Evolutionary conservation across 768 basidiomycete genomes (phyloP), one percentile per base, ranked within the genome.

Genomic region (Lactarius indigo): DNA sequence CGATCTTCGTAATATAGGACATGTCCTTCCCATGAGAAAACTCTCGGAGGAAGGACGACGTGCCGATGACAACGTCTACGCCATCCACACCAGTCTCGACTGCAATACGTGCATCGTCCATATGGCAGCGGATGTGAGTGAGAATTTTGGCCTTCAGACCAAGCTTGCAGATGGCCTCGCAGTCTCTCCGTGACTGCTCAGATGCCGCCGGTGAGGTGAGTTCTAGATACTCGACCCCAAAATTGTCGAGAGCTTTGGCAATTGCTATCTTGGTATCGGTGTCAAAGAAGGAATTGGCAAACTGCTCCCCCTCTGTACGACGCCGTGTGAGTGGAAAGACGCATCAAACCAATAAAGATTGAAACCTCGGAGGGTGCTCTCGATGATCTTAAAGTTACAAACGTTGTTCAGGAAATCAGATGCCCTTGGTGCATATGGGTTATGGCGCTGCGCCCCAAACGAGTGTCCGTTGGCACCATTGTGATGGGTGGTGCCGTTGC

Each of bases 11-110:
- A 82, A 99, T 99, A 81, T 97, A 99, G 56, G 93, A 81, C 94
- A 99, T 99, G 78, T 98, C 97, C 86, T 98, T 99, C 75, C 97
- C 97, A 77, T 99, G 97, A 31, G 96, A 98, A 85, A 98, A 97
- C 81, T 99, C 96, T 73, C 96, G 90, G 59, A 98, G 88, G 90
- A 97, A 99, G 50, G 96, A 98, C 12, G 96, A 98, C 10, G 97
- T 98, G 41, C 97, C 96, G 70, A 99, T 98, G 78, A 98, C 97
- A 72, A 98, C 94, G 77, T 98, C 96, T 68, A 98, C 97, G 77
- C 97, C 97, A 75, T 98, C 95, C 54, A 99, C 96, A 76, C 95
- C 96, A 69, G 97, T 98, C 81, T 98, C 96, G 61, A 98, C 96
- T 42, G 97, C 97, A 74, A 98, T 94, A 61, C 92, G 87, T 15